These are phyloP conservation scores for Pilatotrama ljubarskyi DNA, from an alignment of 768 basidiomycete genomes.

Conservation along the genomic window DNA sequence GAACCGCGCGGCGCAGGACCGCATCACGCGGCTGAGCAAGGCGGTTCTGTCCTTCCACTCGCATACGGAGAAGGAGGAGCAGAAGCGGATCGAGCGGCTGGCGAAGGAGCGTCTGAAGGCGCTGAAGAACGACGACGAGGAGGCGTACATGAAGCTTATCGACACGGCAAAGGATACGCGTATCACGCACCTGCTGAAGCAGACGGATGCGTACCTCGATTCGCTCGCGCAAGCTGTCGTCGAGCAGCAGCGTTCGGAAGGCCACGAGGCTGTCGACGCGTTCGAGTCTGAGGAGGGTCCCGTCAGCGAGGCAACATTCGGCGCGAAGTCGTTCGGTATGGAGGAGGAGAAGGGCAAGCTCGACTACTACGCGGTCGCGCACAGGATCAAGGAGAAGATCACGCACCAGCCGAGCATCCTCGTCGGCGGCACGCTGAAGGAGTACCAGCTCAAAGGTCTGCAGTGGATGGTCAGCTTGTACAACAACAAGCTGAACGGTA, in stretches of 20 bases:
- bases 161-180: conserved; percentile 99
- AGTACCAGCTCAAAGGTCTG: conserved; percentile 91
- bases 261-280: conserved; percentile 36
- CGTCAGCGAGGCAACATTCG: conserved; percentile 87
- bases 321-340: conserved; percentile 72
- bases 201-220: conserved; percentile 94
- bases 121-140: conserved; percentile 96
- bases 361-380: conserved; percentile 96
- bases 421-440: conserved; percentile 87
- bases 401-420: conserved; percentile 71
- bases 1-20: conserved; percentile 59
- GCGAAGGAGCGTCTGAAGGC: conserved; percentile 98
- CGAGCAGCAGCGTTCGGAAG: conserved; percentile 81
- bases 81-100: conserved; percentile 93
- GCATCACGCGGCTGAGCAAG: conserved; percentile 63
- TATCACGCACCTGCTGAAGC: conserved; percentile 92
- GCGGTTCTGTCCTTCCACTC: conserved; percentile 82
- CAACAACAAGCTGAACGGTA: conserved; percentile 94
- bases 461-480: conserved; percentile 99
- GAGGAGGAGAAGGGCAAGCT: conserved; percentile 73
- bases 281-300: conserved; percentile 72
- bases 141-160: conserved; percentile 98
- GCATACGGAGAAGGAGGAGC: conserved; percentile 95
- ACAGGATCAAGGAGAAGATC: conserved; percentile 86
- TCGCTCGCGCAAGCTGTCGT: conserved; percentile 92